Conservation (phyloP, 1,139 yeast genomes). For the Zygosaccharomyces pseudobailii region DNA sequence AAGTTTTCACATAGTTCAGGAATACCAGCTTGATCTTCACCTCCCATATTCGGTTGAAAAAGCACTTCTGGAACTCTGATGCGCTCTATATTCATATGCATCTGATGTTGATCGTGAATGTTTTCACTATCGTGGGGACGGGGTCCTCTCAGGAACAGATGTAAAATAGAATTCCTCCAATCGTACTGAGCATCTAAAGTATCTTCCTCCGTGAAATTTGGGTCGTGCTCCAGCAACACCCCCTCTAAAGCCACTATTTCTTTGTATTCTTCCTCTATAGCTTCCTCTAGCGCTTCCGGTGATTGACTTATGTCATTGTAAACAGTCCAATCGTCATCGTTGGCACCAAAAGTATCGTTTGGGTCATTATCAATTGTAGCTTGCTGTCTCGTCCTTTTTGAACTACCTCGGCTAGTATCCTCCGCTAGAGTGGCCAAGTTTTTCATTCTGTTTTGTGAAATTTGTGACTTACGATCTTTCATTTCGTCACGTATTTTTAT, state of each 20-base stretch:
- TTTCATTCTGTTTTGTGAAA: slow-evolving; percentile 91
- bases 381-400: slow-evolving; percentile 49
- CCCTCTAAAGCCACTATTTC: slow-evolving; percentile 62
- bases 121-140: slow-evolving; percentile 62
- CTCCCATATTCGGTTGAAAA: slow-evolving; percentile 94
- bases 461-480: slow-evolving; percentile 82
- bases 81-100: slow-evolving; percentile 86
- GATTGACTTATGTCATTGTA: slow-evolving; percentile 78
- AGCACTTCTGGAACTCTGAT: slow-evolving; percentile 87
- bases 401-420: slow-evolving; percentile 45
- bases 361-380: slow-evolving; percentile 84
- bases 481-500: slow-evolving; percentile 69
- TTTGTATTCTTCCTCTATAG: slow-evolving; percentile 65
- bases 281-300: slow-evolving; percentile 59
- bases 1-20: slow-evolving; percentile 70
- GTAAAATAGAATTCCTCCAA: slow-evolving; percentile 77
- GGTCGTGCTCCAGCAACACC: slow-evolving; percentile 73
- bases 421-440: slow-evolving; percentile 84
- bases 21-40: slow-evolving; percentile 92
- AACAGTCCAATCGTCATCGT: slow-evolving; percentile 93
- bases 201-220: slow-evolving; percentile 78
- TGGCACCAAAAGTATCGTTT: slow-evolving; percentile 91
- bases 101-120: slow-evolving; percentile 73
- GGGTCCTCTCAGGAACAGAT: slow-evolving; percentile 86
- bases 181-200: slow-evolving; percentile 79